A percentile compares a stretch with the other conserved stretches of the same genome.
phyloP scores from a whole-genome alignment of 1,284 basidiomycete genomes.

The Pyrrhoderma lamaoense region DNA sequence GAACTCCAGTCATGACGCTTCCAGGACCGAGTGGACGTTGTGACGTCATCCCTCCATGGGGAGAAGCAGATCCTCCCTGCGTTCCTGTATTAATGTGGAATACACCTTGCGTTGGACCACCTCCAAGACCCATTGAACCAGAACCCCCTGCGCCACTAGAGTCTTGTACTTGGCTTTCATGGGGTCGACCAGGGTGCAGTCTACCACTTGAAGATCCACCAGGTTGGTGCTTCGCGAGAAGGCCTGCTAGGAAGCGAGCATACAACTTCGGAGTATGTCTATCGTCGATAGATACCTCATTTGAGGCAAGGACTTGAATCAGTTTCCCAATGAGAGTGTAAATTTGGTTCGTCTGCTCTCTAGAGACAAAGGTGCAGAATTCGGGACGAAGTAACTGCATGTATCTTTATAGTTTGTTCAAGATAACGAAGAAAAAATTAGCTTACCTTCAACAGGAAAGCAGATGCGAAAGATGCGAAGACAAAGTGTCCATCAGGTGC shows the following conservation, averaged over 20 bases:
- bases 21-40: conserved; percentile 8
- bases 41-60: conserved; percentile 5
- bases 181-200: conserved; percentile 20
- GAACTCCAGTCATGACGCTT: conserved; percentile 2
- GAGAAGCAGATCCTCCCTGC: conserved; percentile 11
- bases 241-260: conserved; percentile 66
- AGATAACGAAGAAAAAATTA: background rate
- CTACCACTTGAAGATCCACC: conserved; percentile 40
- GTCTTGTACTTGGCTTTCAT: conserved; percentile 27
- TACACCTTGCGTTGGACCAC: conserved; percentile 29
- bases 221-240: conserved; percentile 59
- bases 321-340: conserved; percentile 64
- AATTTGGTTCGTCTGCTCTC: conserved; percentile 59
- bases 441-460: conserved; percentile 72
- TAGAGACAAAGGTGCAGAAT: conserved; percentile 51
- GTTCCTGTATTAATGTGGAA: conserved; percentile 12
- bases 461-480: conserved; percentile 79
- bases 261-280: conserved; percentile 75
- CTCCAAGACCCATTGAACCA: conserved; percentile 17
- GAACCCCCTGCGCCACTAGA: conserved; percentile 21
- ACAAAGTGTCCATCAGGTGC: conserved; percentile 83
- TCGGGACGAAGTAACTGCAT: conserved; percentile 67
- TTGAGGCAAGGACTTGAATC: conserved; percentile 62
- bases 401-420: background rate
- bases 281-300: conserved; percentile 75